Percentiles rank a stretch among this genome's conserved stretches.
These are phyloP conservation scores for Daldinia loculata DNA, from an alignment of 495 filamentous ascomycete genomes.

Conservation along the genomic window DNA sequence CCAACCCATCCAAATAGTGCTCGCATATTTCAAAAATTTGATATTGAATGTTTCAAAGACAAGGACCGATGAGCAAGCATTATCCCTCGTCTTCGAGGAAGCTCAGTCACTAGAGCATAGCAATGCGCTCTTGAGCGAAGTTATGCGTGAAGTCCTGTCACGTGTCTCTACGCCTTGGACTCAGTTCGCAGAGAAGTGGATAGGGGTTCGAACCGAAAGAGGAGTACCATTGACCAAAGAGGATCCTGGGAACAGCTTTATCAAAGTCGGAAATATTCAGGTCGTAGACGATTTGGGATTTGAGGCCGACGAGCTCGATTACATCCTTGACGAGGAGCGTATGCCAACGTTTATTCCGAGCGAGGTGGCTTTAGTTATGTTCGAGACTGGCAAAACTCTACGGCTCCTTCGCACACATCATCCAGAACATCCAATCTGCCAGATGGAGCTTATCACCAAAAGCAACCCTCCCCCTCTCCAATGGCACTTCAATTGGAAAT, in stretches of 20 bases:
- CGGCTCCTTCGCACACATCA: slow-evolving; percentile 76
- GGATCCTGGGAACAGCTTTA: slow-evolving; percentile 62
- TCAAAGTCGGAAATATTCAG: slow-evolving; percentile 65
- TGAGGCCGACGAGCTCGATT: slow-evolving; percentile 63
- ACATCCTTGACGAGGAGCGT: slow-evolving; percentile 64
- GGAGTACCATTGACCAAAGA: slow-evolving; percentile 58
- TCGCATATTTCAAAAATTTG: slow-evolving; percentile 68
- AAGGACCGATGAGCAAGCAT: slow-evolving; percentile 70
- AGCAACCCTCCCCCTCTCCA: slow-evolving; percentile 65
- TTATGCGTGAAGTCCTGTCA: slow-evolving; percentile 72
- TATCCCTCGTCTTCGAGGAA: slow-evolving; percentile 72
- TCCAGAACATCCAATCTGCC: slow-evolving; percentile 78
- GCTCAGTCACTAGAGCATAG: slow-evolving; percentile 71
- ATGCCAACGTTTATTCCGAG: slow-evolving; percentile 72
- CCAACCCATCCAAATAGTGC: slow-evolving; percentile 66
- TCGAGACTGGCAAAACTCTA: slow-evolving; percentile 81
- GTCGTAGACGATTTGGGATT: slow-evolving; percentile 63
- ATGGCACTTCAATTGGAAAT: slow-evolving; percentile 80
- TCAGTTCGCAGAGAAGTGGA: slow-evolving; percentile 76
- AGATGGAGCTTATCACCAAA: slow-evolving; percentile 54
- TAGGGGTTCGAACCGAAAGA: slow-evolving; percentile 71
- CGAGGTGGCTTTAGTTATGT: slow-evolving; percentile 71
- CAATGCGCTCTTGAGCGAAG: slow-evolving; percentile 65
- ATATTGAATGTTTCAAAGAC: slow-evolving; percentile 62
- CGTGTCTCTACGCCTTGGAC: slow-evolving; percentile 76